Evolutionary conservation across 1,284 basidiomycete genomes (phyloP), one percentile per base, ranked within the genome.

Genomic region (Ustilago curta): DNA sequence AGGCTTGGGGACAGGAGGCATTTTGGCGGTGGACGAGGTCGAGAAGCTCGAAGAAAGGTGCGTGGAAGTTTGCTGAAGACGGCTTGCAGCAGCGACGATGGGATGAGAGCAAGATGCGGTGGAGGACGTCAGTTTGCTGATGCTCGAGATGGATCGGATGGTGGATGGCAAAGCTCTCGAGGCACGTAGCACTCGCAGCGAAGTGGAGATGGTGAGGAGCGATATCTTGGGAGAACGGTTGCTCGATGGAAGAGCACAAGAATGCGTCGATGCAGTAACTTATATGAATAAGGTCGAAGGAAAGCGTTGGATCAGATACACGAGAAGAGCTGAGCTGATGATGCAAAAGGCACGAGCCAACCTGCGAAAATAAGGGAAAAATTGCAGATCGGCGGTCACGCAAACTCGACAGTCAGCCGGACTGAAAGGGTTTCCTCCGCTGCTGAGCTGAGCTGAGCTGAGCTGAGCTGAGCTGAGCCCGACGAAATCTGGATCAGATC

Each of bases 1-100:
- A 4, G 82, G 81, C 37, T 78, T 78, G 14, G 76, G 35, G 29
- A 84, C 64, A 35, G 83, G 83, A 43, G 83, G 81, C 83, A 84
- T 84, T 7, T 48, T 65, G 48, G 48, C 57, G 25, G 47, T 16
- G 3, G 60, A 43, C 8, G 65, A 52, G 23, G 69, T 59, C 39
- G 69, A 59, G 39, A 76, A 65, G 40, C 2, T 42, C 11, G 32
- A 25, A 18, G 40, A 43, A 25, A 69, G 55, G 52, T 76, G 73
- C 21, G 58, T 45, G n/a, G 65, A 29, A 5, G 73, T 63, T 47
- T 68, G 64, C 51, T 50, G 40, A 42, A 63, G 68, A 55, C 60
- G 70, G 37, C 23, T 56, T 19, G 63, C 37, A 52, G 57, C 52
- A 32, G 54, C 37, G 21, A 43, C 19, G 18, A 11, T 37, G 32